Conservation (phyloP, 176 grass and related monocot genomes). For the Calamus simplicifolius region DNA sequence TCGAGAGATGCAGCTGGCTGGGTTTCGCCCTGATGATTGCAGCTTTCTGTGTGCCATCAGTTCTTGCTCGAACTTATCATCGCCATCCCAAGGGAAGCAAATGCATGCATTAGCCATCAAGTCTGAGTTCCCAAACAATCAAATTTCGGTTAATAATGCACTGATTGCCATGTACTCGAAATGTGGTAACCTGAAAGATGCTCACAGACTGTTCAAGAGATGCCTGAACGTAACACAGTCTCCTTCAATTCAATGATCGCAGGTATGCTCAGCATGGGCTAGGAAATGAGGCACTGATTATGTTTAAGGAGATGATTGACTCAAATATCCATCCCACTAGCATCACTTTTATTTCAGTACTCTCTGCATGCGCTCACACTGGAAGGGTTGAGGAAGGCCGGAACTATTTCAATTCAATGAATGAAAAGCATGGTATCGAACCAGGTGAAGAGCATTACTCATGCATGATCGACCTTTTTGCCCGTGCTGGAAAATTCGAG, state of each 20-base stretch:
- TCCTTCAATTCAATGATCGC: slow-evolving; percentile 44
- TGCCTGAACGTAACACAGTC: slow-evolving; percentile 22
- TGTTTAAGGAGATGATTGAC: slow-evolving; percentile 30
- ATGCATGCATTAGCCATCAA: slow-evolving; percentile 43
- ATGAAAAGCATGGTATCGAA: slow-evolving; percentile 18
- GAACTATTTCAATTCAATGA: slow-evolving; percentile 35
- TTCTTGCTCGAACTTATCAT: slow-evolving; percentile 29
- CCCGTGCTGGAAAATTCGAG: slow-evolving; percentile 33
- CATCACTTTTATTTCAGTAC: slow-evolving; percentile 36
- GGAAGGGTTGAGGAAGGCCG: slow-evolving; percentile 29
- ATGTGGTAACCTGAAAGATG: slow-evolving; percentile 30
- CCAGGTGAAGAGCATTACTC: slow-evolving; percentile 39
- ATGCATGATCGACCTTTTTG: slow-evolving; percentile 40
- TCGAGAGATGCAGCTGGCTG: slow-evolving; percentile 22
- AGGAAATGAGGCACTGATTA: slow-evolving; percentile 23
- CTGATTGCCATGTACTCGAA: slow-evolving; percentile 29
- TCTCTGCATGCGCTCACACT: slow-evolving; percentile 35
- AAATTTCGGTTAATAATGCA: slow-evolving; percentile 30
- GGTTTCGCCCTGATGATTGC: slow-evolving; percentile 34
- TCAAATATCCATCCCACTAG: slow-evolving; percentile 20
- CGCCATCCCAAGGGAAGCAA: slow-evolving; percentile 33
- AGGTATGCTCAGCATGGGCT: slow-evolving; percentile 32
- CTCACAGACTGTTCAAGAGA: slow-evolving; percentile 30
- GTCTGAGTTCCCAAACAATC: slow-evolving; percentile 23
- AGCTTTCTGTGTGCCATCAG: slow-evolving; percentile 41